Conservation (phyloP, 768 basidiomycete species). For the Lepiota venenata region DNA sequence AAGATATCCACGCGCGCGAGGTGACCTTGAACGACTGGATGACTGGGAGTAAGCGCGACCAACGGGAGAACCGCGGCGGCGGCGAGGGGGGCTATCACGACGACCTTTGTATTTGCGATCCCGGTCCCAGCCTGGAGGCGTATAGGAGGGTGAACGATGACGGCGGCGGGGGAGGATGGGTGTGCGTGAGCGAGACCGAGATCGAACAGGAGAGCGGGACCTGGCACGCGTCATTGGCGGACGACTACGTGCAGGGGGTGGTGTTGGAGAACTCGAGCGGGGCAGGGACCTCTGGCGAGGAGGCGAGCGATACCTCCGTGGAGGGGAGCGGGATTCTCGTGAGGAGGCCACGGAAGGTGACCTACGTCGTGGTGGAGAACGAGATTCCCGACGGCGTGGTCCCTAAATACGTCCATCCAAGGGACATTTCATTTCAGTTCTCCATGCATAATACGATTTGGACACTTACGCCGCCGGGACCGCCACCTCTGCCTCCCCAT, state of each 20-base stretch:
- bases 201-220: slow-evolving; percentile 27
- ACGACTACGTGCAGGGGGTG: slow-evolving; percentile 42
- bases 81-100: slow-evolving; percentile 44
- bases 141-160: slow-evolving; percentile 43
- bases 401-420: slow-evolving; percentile 25
- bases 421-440: not conserved
- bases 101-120: slow-evolving; percentile 29
- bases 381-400: slow-evolving; percentile 45
- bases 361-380: slow-evolving; percentile 40
- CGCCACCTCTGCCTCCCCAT: slow-evolving; percentile 68
- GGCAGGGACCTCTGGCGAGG: not conserved
- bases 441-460: slow-evolving; percentile 8
- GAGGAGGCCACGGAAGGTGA: slow-evolving; percentile 24
- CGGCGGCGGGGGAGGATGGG: slow-evolving; percentile 34
- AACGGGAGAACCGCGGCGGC: slow-evolving; percentile 38
- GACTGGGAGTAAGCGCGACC: slow-evolving; percentile 28
- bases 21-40: slow-evolving; percentile 39
- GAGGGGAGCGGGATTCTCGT: slow-evolving; percentile 19
- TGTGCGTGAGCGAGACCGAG: slow-evolving; percentile 43
- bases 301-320: slow-evolving; percentile 9
- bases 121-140: slow-evolving; percentile 45
- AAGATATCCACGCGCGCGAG: slow-evolving; percentile 31
- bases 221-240: slow-evolving; percentile 25
- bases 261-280: slow-evolving; percentile 23
- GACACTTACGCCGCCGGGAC: slow-evolving; percentile 25